Evolutionary conservation across 208 protist genomes (phyloP).

Genomic region (Herpetomonas samuelpessoai): DNA sequence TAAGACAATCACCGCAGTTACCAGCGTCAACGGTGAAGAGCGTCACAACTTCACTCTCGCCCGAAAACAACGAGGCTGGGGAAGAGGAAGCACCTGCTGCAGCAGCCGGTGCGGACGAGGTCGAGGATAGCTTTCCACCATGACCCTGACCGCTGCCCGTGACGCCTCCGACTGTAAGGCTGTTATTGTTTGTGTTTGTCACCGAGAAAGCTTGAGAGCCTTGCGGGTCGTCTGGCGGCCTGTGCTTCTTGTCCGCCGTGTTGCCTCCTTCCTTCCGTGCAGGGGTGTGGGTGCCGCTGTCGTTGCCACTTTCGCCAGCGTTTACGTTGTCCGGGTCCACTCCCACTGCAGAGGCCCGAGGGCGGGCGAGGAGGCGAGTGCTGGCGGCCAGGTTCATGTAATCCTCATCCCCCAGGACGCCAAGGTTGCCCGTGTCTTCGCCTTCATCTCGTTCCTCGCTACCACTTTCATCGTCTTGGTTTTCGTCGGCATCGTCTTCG

Average conservation of each 20-base stretch:
- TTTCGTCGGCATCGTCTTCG: constrained; percentile 2
- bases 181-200: background rate
- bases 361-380: background rate
- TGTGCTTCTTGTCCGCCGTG: background rate
- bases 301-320: background rate
- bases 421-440: background rate
- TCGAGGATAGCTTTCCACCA: no score
- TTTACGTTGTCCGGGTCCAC: background rate
- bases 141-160: background rate
- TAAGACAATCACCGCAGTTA: constrained; percentile 56
- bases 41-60: constrained; percentile 52
- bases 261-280: no score
- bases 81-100: background rate
- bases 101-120: background rate
- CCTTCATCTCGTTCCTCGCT: background rate
- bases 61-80: constrained; percentile 16
- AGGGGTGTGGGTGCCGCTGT: background rate
- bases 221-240: background rate
- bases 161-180: background rate
- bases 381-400: background rate
- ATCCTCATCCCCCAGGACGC: background rate
- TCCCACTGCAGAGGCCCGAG: no score
- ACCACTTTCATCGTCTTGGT: background rate
- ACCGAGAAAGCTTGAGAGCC: background rate
- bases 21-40: constrained; percentile 63